Conservation (phyloP, 202 grass and related monocot species). For the Schoenoplectus tabernaemontani region DNA sequence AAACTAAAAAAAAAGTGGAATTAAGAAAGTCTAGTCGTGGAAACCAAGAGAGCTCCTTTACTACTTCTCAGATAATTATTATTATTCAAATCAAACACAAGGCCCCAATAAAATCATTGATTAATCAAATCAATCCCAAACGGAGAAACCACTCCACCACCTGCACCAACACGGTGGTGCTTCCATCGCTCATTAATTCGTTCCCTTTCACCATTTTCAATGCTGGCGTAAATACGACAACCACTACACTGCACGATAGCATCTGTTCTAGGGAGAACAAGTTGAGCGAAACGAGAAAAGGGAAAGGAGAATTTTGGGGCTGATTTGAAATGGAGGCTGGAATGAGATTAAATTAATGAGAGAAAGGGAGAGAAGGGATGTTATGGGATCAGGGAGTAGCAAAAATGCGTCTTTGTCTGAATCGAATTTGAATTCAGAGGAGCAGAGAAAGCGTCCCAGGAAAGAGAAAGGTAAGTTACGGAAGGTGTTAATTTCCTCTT, state of each 20-base stretch:
- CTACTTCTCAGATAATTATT: neutral
- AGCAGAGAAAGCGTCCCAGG: conserved; percentile 23
- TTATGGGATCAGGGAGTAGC: conserved; percentile 87
- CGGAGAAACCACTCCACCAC: neutral
- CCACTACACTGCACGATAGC: neutral
- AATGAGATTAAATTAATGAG: neutral
- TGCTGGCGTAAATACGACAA: neutral
- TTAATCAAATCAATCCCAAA: conserved; percentile 5
- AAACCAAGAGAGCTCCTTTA: neutral
- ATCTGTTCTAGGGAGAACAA: neutral
- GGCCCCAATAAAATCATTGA: conserved; percentile 15
- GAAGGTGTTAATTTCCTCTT: conserved; percentile 46
- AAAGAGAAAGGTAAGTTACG: conserved; percentile 25
- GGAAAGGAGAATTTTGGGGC: too few species aligned
- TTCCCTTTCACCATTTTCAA: neutral
- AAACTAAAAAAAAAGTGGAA: neutral
- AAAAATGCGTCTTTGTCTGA: conserved; percentile 40
- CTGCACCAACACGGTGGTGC: neutral
- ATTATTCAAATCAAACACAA: conserved; percentile 18
- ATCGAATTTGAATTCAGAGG: neutral
- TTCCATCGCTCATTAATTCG: neutral
- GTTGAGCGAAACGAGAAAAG: too few species aligned
- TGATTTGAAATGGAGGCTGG: conserved; percentile 8
- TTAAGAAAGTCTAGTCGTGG: neutral
- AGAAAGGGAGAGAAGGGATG: neutral